Conservation (phyloP, 306 rosid genomes). For the Coriaria nepalensis region DNA sequence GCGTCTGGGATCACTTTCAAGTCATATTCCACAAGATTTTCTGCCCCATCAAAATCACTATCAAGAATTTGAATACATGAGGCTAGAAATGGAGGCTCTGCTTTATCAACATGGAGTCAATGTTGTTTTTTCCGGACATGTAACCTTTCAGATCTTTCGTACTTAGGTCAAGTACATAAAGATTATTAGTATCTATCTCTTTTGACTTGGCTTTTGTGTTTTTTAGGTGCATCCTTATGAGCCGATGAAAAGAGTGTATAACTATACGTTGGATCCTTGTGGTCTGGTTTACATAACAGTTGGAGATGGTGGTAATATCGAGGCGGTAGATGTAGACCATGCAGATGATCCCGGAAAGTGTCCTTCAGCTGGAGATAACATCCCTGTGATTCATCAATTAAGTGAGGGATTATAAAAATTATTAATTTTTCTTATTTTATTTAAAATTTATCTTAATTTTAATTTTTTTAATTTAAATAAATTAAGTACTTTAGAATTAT, state of each 20-base stretch:
- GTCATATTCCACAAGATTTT: constrained; percentile 62
- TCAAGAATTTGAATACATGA: constrained; percentile 93
- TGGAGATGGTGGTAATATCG: constrained; percentile 95
- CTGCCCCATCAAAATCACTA: constrained; percentile 72
- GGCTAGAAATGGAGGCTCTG: constrained; percentile 84
- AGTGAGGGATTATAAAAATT: too few relatives aligned
- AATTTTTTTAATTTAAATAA: too few relatives aligned
- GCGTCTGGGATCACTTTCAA: constrained; percentile 50
- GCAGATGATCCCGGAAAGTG: constrained; percentile 88
- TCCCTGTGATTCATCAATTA: too few relatives aligned
- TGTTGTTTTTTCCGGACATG: constrained; percentile 76
- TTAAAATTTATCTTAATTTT: too few relatives aligned
- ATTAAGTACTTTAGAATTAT: too few relatives aligned
- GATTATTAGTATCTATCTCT: too few relatives aligned
- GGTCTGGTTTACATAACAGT: constrained; percentile 76
- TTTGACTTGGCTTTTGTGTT: constrained; percentile 1
- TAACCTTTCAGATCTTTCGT: constrained; percentile 12
- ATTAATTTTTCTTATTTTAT: too few relatives aligned
- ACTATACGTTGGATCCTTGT: constrained; percentile 68
- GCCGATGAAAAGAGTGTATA: constrained; percentile 74
- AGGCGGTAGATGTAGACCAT: constrained; percentile 68
- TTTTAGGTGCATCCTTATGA: constrained; percentile 88
- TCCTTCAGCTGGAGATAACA: constrained; percentile 63
- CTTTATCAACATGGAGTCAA: constrained; percentile 54
- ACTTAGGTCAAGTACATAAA: too few relatives aligned